Conservation (phyloP, 2,329 filamentous ascomycete genomes). For the Aureobasidium leucospermi region DNA sequence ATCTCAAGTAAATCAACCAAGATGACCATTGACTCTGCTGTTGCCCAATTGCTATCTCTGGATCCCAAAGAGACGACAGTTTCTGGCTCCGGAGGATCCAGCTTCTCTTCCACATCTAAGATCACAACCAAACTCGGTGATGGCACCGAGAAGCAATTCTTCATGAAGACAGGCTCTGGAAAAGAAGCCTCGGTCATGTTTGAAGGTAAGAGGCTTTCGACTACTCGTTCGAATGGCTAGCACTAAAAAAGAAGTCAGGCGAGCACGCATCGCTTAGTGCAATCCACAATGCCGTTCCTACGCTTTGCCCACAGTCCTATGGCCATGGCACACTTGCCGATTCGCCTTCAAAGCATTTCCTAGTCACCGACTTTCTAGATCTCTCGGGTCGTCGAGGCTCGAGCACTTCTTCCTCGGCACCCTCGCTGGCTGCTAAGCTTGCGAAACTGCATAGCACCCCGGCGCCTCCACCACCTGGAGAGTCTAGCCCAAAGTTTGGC, state of each 20-base stretch:
- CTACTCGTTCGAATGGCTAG: slow-evolving; percentile 13
- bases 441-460: slow-evolving; percentile 71
- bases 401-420: slow-evolving; percentile 30
- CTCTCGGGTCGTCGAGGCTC: slow-evolving; percentile 37
- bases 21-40: slow-evolving; percentile 55
- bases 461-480: slow-evolving; percentile 56
- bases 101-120: slow-evolving; percentile 57
- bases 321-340: slow-evolving; percentile 57
- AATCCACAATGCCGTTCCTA: slow-evolving; percentile 63
- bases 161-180: slow-evolving; percentile 64
- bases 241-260: slow-evolving; percentile 40
- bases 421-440: slow-evolving; percentile 65
- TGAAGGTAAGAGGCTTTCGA: slow-evolving; percentile 31
- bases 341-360: slow-evolving; percentile 42
- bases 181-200: slow-evolving; percentile 61
- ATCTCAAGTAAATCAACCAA: not conserved
- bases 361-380: slow-evolving; percentile 75
- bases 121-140: slow-evolving; percentile 40
- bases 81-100: slow-evolving; percentile 56
- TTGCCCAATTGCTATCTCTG: slow-evolving; percentile 54
- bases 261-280: slow-evolving; percentile 81
- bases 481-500: slow-evolving; percentile 61
- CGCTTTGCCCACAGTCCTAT: slow-evolving; percentile 67
- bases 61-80: slow-evolving; percentile 50
- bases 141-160: slow-evolving; percentile 51